Evolutionary conservation across 176 grass and related monocot species (phyloP).

Genomic region (Oryza meyeriana): DNA sequence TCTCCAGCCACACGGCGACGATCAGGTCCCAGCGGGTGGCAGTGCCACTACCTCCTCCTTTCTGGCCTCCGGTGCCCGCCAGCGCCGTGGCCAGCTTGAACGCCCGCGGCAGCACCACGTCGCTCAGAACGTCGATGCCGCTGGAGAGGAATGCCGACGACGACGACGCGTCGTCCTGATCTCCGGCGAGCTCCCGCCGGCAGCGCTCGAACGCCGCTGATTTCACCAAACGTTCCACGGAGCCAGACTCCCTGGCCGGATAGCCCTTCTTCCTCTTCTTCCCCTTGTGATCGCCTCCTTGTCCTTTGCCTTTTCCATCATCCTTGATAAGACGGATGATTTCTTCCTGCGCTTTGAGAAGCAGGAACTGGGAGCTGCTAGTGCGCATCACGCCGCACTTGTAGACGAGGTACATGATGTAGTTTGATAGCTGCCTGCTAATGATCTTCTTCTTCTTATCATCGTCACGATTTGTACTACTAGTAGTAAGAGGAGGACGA

Average conservation of each 20-base stretch:
- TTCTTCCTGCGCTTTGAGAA: conserved; percentile 12
- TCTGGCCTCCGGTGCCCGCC: neutral
- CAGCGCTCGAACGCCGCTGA: neutral
- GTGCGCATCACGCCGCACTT: conserved; percentile 22
- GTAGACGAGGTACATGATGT: conserved; percentile 28
- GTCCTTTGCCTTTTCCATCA: neutral
- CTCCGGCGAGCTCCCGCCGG: neutral
- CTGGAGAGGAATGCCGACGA: neutral
- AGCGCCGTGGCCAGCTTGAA: conserved; percentile 26
- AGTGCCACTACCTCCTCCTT: no score
- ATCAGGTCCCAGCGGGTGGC: conserved; percentile 20
- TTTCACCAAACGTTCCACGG: neutral
- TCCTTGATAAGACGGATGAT: neutral
- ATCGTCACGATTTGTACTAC: no score
- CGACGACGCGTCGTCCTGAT: neutral
- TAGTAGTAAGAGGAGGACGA: no score
- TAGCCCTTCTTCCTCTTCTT: no score
- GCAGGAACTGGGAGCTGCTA: conserved; percentile 28
- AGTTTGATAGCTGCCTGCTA: conserved; percentile 27
- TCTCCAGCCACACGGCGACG: conserved; percentile 27
- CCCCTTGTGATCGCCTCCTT: no score
- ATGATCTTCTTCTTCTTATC: no score
- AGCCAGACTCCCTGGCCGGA: no score
- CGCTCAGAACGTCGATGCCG: conserved; percentile 1
- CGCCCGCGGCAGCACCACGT: conserved; percentile 7